Evolutionary conservation across 2,329 filamentous ascomycete genomes (phyloP).

Genomic region (Pseudofabraea citricarpa): DNA sequence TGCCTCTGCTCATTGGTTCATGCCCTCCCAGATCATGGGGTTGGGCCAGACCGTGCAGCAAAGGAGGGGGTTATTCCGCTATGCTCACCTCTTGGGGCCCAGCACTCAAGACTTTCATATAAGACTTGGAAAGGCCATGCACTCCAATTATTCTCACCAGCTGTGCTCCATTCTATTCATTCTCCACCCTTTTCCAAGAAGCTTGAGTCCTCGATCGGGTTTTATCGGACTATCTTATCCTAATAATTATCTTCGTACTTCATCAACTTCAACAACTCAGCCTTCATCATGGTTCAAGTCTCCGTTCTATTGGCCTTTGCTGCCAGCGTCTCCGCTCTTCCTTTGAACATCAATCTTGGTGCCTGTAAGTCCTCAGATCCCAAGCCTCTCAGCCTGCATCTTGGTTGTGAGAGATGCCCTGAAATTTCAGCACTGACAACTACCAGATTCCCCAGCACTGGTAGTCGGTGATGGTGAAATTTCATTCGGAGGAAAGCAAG

Average conservation of each 20-base stretch:
- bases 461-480: conserved; percentile 41
- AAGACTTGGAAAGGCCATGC: conserved; percentile 15
- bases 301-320: conserved; percentile 27
- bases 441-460: conserved; percentile 12
- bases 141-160: conserved; percentile 10
- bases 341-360: conserved; percentile 15
- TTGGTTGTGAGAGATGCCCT: no score
- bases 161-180: conserved; percentile 19
- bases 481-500: conserved; percentile 40
- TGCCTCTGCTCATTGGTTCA: no score
- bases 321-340: conserved; percentile 25
- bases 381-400: background rate
- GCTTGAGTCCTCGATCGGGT: conserved; percentile 21
- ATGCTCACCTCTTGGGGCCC: conserved; percentile 6
- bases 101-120: conserved; percentile 16
- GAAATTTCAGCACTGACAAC: background rate
- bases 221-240: conserved; percentile 4
- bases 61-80: conserved; percentile 1
- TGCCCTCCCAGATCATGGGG: conserved; percentile 8
- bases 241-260: conserved; percentile 11
- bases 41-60: conserved; percentile 13
- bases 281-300: conserved; percentile 20
- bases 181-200: conserved; percentile 15
- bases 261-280: conserved; percentile 9
- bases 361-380: conserved; percentile 3